Conservation (phyloP, 225 moss, liverwort and hornwort genomes). For the Rhytidiadelphus loreus region DNA sequence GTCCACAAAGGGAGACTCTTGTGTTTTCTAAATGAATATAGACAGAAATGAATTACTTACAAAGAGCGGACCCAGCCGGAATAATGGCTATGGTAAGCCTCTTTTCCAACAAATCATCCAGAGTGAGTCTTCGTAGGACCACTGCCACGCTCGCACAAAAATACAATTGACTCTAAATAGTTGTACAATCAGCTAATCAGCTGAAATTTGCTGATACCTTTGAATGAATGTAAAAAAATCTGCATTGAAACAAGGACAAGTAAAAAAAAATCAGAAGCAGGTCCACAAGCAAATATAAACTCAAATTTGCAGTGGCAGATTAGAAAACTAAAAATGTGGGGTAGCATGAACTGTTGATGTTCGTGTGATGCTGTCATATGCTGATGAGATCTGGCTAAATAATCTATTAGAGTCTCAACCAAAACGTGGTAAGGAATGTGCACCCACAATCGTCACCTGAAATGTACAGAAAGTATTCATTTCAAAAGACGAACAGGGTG, state of each 20-base stretch:
- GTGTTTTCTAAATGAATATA: neutral
- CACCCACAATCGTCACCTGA: neutral
- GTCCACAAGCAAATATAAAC: neutral
- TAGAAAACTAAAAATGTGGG: neutral
- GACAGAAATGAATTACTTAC: constrained; percentile 27
- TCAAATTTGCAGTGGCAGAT: neutral
- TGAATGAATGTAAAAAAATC: constrained; percentile 15
- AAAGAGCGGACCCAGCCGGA: constrained; percentile 5
- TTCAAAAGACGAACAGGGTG: neutral
- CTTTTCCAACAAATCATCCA: constrained; percentile 20
- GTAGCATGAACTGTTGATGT: neutral
- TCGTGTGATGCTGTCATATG: neutral
- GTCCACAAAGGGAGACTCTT: neutral
- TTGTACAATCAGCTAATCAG: constrained; percentile 28
- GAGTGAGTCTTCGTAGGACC: constrained; percentile 7
- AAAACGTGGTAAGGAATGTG: neutral
- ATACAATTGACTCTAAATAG: constrained; percentile 10
- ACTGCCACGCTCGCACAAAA: constrained; percentile 3
- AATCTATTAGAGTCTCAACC: neutral
- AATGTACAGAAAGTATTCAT: neutral
- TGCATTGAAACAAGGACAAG: neutral
- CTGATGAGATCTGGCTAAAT: neutral
- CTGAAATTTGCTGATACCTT: constrained; percentile 36
- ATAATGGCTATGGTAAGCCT: neutral
- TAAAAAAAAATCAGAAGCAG: neutral